These are phyloP conservation scores for Emergomyces orientalis DNA, from an alignment of 2,329 filamentous ascomycete genomes.

Conservation along the genomic window DNA sequence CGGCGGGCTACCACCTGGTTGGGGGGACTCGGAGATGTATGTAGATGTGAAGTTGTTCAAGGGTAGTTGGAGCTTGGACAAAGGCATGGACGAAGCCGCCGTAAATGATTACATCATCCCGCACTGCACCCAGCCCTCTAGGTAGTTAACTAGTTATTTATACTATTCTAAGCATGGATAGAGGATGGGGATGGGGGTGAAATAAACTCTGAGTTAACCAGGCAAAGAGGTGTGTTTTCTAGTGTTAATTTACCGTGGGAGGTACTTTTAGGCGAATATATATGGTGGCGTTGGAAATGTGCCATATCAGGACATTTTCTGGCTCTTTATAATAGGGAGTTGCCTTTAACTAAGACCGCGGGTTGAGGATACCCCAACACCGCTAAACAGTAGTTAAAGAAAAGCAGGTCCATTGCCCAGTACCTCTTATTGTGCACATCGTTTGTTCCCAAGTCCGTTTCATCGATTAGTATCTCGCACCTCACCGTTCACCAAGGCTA, in stretches of 20 bases:
- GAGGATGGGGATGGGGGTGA: too few relatives aligned
- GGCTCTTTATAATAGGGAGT: too few relatives aligned
- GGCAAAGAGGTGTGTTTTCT: too few relatives aligned
- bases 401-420: neutral
- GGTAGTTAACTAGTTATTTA: too few relatives aligned
- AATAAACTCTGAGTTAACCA: too few relatives aligned
- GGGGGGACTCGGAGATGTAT: neutral
- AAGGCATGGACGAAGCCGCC: too few relatives aligned
- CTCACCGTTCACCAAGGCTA: neutral
- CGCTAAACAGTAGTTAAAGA: neutral
- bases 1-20: neutral
- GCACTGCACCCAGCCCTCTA: neutral
- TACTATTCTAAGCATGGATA: too few relatives aligned
- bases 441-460: neutral
- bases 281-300: neutral
- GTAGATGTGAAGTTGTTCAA: neutral
- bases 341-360: neutral
- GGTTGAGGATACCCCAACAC: neutral
- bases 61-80: too few relatives aligned
- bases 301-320: too few relatives aligned
- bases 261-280: neutral
- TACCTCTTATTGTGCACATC: neutral
- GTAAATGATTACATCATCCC: neutral
- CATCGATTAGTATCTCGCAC: too few relatives aligned
- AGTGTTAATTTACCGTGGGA: too few relatives aligned